Percentiles rank a stretch among this genome's conserved stretches.
Evolutionary conservation across 108 stramenopile genomes (phyloP).

Genomic region (Fistulifera pelliculosa): DNA sequence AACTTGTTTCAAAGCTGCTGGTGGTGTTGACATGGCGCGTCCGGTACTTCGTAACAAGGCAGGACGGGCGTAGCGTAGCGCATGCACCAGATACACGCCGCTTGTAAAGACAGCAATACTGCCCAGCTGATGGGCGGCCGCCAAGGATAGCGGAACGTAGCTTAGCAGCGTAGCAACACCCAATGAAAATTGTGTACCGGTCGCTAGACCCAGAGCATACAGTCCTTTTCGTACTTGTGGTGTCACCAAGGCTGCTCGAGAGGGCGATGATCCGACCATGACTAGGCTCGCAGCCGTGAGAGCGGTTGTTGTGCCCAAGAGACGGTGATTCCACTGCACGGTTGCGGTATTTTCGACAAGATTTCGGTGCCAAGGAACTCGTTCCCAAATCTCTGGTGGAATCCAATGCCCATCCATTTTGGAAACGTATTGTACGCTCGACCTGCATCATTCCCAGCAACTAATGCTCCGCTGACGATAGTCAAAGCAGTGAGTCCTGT

Average conservation of each 20-base stretch:
- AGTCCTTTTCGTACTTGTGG: slow-evolving; percentile 66
- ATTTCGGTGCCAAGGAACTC: slow-evolving; percentile 71
- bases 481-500: slow-evolving; percentile 76
- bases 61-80: slow-evolving; percentile 68
- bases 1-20: too few species aligned
- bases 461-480: slow-evolving; percentile 90
- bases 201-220: slow-evolving; percentile 64
- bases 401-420: slow-evolving; percentile 89
- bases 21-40: too few species aligned
- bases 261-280: slow-evolving; percentile 39
- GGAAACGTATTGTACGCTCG: slow-evolving; percentile 94
- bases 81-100: slow-evolving; percentile 77
- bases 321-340: slow-evolving; percentile 96
- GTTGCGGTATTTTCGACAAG: slow-evolving; percentile 94
- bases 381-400: slow-evolving; percentile 58
- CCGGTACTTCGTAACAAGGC: slow-evolving; percentile 17
- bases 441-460: slow-evolving; percentile 94
- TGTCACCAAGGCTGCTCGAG: slow-evolving; percentile 35
- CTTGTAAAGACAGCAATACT: slow-evolving; percentile 85
- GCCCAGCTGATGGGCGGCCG: slow-evolving; percentile 94
- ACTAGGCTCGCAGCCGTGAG: slow-evolving; percentile 55
- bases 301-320: slow-evolving; percentile 84
- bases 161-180: slow-evolving; percentile 91
- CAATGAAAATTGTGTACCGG: slow-evolving; percentile 81
- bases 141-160: slow-evolving; percentile 91